phyloP scores from a whole-genome alignment of 768 basidiomycete genomes.

The Lyophyllum shimeji region DNA sequence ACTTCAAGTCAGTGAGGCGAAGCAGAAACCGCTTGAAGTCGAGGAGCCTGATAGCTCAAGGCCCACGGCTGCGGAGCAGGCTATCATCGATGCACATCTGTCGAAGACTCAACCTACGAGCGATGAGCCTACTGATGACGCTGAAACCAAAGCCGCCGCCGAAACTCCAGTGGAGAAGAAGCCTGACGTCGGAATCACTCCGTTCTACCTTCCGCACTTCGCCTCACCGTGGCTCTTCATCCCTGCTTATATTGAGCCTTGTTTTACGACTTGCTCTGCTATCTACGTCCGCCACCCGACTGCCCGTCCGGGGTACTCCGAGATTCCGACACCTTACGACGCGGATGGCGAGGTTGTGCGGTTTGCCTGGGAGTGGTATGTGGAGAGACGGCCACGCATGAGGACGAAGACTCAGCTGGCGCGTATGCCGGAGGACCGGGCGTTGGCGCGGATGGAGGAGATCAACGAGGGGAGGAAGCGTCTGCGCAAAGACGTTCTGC shows the following conservation, averaged over 20 bases:
- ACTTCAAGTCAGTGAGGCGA: neutral
- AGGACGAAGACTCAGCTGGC: conserved; percentile 62
- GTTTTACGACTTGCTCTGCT: conserved; percentile 85
- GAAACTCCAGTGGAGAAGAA: conserved; percentile 4
- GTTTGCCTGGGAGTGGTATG: conserved; percentile 96
- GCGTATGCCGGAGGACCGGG: conserved; percentile 68
- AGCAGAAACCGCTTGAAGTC: neutral
- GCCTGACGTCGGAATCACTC: conserved; percentile 43
- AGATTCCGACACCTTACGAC: conserved; percentile 94
- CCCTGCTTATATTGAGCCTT: conserved; percentile 85
- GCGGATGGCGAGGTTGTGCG: conserved; percentile 93
- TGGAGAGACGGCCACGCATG: conserved; percentile 64
- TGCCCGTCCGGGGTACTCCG: conserved; percentile 92
- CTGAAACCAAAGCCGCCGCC: conserved; percentile 2
- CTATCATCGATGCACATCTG: neutral
- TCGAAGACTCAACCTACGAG: neutral
- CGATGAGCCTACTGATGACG: neutral
- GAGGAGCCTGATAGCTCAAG: neutral
- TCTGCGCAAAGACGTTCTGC: conserved; percentile 22
- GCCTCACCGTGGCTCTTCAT: conserved; percentile 93
- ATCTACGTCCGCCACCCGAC: conserved; percentile 96
- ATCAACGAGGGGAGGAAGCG: conserved; percentile 23
- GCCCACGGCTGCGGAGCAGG: conserved; percentile 6
- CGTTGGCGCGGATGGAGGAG: conserved; percentile 33
- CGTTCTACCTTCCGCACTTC: conserved; percentile 84